Evolutionary conservation across 2,329 filamentous ascomycete species (phyloP).

Genomic region (Cryphonectria naterciae): DNA sequence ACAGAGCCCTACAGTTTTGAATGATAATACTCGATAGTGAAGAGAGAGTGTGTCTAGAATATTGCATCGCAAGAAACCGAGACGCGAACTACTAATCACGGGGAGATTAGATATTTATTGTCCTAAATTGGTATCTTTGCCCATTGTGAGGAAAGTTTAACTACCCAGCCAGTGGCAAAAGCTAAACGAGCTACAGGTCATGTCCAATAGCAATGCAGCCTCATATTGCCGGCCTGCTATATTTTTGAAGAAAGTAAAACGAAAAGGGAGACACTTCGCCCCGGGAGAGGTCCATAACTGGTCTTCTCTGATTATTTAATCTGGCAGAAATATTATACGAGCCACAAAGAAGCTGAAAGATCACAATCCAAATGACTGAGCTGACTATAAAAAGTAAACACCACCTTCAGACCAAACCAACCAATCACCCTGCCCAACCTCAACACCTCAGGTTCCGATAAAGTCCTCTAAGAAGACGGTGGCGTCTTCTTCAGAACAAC

Average conservation of each 20-base stretch:
- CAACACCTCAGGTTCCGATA: background rate
- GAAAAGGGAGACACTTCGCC: too few relatives aligned
- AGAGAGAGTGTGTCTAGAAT: too few relatives aligned
- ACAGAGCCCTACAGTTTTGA: background rate
- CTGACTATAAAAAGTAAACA: background rate
- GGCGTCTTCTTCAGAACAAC: conserved; percentile 1
- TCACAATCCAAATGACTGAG: background rate
- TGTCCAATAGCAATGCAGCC: background rate
- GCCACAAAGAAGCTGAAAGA: background rate
- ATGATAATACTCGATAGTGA: background rate
- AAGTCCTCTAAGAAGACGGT: background rate
- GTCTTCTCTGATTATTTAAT: background rate
- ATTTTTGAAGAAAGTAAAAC: too few relatives aligned
- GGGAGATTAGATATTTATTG: too few relatives aligned
- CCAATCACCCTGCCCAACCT: background rate
- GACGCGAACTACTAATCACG: too few relatives aligned
- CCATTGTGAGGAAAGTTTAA: too few relatives aligned
- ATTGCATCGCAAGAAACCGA: too few relatives aligned
- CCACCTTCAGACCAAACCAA: background rate
- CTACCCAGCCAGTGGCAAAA: too few relatives aligned
- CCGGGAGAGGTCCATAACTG: background rate
- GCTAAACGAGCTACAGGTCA: background rate
- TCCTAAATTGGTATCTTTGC: too few relatives aligned
- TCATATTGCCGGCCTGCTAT: too few relatives aligned
- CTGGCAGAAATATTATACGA: background rate